phyloP scores from a whole-genome alignment of 805 yeast species.

The Metschnikowia corniflorae region DNA sequence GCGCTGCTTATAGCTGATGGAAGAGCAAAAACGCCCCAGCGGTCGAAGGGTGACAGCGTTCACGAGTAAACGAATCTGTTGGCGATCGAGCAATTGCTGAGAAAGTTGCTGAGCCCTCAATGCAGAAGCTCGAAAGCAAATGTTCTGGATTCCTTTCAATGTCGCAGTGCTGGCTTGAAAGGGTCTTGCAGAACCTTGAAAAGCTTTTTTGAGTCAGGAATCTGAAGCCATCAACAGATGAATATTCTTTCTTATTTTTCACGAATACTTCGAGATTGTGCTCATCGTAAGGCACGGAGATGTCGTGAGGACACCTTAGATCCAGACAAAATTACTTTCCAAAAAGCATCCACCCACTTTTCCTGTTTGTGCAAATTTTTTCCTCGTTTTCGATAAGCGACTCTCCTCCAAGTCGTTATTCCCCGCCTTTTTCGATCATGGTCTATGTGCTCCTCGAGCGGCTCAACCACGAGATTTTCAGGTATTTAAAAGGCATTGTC shows the following conservation, averaged over 20 bases:
- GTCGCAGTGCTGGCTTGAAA: constrained; percentile 3
- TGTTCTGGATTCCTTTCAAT: constrained; percentile 5
- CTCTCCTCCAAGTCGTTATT: no score
- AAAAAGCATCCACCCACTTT: no score
- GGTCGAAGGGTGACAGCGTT: constrained; percentile 6
- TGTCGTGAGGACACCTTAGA: constrained; percentile 11
- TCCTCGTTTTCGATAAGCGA: no score
- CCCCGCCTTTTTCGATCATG: no score
- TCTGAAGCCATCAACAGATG: constrained; percentile 6
- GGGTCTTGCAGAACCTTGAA: constrained; percentile 2
- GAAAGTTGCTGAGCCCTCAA: constrained; percentile 6
- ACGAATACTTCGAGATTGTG: neutral
- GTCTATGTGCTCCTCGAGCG: no score
- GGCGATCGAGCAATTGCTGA: constrained; percentile 8
- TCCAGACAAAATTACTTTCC: constrained; percentile 10
- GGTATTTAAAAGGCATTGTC: no score
- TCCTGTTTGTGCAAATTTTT: no score
- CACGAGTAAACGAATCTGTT: constrained; percentile 10
- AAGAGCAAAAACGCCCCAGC: constrained; percentile 5
- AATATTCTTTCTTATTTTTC: constrained; percentile 5
- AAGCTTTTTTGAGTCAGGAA: constrained; percentile 8
- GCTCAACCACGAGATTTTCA: no score
- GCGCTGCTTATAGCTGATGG: constrained; percentile 3
- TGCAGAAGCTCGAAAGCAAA: constrained; percentile 9
- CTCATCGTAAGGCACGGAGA: neutral